Base-by-base conservation (phyloP, 345 rosid species). In the Populus deltoides region DNA sequence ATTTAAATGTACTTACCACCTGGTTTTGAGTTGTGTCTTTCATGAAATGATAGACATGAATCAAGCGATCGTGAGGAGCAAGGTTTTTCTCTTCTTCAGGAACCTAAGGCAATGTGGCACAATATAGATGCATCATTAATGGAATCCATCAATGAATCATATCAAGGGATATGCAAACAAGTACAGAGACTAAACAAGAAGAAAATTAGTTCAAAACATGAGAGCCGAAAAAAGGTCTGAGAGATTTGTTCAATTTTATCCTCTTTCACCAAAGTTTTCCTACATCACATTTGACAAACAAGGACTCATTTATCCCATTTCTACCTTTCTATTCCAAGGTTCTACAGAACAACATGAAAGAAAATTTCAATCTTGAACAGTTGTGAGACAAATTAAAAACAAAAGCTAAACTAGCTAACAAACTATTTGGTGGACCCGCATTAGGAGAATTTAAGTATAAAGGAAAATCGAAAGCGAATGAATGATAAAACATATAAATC, bases 21-120 rank as follows among this genome's bases (percentile, higher is more conserved):
- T 90, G 97, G 66, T 91, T 91, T 83, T 89, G 97, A 83, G 92
- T 85, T 9, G 95, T 82, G 66, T 94, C 98, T 82, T 91, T 92
- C 45, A 88, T 90, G 75, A 97, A 92, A 81, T 97, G 99, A 87
- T 91, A 94, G 33, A 94, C 99, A 81, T 92, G 96, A 81, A 97
- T 90, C 83, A 94, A 85, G 43, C 97, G 98, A 84, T 90, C 98
- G 76, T 90, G 87, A 69, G 93, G 94, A 76, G 97, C 97, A 63
- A 97, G 90, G 84, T 88, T 86, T 84, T 92, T 97, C 89, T 97
- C 99, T 82, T 97, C 99, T 79, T 94, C 99, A 1, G 96, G 98
- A 65, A 97, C 86, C 99, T 97, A 85, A 38, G 68, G 79, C 62
- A 74, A 61, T 9, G 63, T n/a, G 13, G 9, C 27, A 57, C 22